Evolutionary conservation across 768 basidiomycete genomes (phyloP), one percentile per base, ranked within the genome.

Genomic region (Auriculariales sp.): DNA sequence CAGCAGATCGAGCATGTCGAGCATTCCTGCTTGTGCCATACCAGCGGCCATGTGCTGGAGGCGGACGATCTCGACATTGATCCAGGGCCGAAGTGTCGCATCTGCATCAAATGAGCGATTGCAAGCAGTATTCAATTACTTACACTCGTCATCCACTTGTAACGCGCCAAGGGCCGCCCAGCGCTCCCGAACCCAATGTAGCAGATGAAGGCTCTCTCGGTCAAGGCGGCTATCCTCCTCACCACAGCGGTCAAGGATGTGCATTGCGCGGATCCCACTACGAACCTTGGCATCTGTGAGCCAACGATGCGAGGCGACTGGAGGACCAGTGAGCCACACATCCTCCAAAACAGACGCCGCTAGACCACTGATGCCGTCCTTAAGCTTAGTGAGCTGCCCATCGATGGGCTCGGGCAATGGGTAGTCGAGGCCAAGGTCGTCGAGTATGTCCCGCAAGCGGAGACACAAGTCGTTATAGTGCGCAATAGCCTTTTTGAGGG

Each of bases 181-280:
- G n/a, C n/a, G n/a, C n/a, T n/a, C n/a, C n/a, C n/a, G n/a, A 49
- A 61, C 68, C 67, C 68, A 71, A 0, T 50, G 36, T 25, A 62
- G 65, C 0, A 71, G 53, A 22, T 70, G 68, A 35, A 67, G 60
- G 0, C 62, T 59, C 48, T 69, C 66, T 0, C 28, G 3, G 0
- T 53, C 56, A 0, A 69, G 54, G 1, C 61, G 55, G 0, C 24
- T 30, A 3, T 47, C 48, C 52, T 69, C 66, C 50, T 69, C 67
- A 3, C 25, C 4, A 39, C 66, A 67, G 4, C 57, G 56, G 28
- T 66, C 58, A 0, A 45, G 6, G 36, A 57, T 59, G 2, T 65
- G 58, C 54, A 67, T 48, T n/a, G 55, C 50, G 24, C 51, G 53
- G 2, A 71, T 71, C 0, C 68, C 63, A 0, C 58, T 51, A 4